Evolutionary conservation across 1,139 yeast genomes (phyloP).

Genomic region (Pichiaceae sp.): DNA sequence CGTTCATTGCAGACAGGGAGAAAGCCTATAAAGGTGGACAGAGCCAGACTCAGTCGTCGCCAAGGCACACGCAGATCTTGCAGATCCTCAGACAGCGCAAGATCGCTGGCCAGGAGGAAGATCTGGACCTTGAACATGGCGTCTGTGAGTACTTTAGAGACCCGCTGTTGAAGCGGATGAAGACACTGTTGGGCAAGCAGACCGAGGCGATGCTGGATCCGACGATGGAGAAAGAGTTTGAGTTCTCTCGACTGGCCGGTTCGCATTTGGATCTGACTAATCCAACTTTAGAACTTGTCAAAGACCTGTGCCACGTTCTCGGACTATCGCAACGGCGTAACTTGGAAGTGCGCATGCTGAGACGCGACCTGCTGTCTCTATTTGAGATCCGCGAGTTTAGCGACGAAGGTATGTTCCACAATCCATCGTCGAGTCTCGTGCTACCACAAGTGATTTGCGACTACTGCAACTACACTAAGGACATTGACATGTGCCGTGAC

Average conservation of each 20-base stretch:
- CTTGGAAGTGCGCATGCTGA: conserved; percentile 65
- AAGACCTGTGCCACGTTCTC: conserved; percentile 66
- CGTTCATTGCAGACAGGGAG: conserved; percentile 51
- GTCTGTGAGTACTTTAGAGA: conserved; percentile 48
- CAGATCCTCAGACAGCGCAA: conserved; percentile 41
- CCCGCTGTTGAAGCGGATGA: conserved; percentile 59
- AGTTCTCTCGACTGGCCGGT: conserved; percentile 69
- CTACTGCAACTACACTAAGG: conserved; percentile 66
- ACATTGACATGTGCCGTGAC: conserved; percentile 77
- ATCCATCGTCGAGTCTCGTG: conserved; percentile 67
- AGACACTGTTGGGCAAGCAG: conserved; percentile 59
- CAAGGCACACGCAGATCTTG: conserved; percentile 60
- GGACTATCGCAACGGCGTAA: conserved; percentile 55
- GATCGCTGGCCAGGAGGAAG: conserved; percentile 26
- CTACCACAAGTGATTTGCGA: conserved; percentile 70
- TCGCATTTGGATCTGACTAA: conserved; percentile 52
- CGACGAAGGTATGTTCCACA: conserved; percentile 60
- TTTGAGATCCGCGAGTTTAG: conserved; percentile 84
- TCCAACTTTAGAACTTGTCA: conserved; percentile 76
- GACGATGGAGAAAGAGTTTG: conserved; percentile 54
- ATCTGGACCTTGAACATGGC: conserved; percentile 29
- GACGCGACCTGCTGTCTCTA: conserved; percentile 63
- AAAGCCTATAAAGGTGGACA: conserved; percentile 26
- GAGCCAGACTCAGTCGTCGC: conserved; percentile 24
- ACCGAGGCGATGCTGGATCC: conserved; percentile 67